Conservation (phyloP, 140 eudicot species). For the Erigeron philadelphicus region DNA sequence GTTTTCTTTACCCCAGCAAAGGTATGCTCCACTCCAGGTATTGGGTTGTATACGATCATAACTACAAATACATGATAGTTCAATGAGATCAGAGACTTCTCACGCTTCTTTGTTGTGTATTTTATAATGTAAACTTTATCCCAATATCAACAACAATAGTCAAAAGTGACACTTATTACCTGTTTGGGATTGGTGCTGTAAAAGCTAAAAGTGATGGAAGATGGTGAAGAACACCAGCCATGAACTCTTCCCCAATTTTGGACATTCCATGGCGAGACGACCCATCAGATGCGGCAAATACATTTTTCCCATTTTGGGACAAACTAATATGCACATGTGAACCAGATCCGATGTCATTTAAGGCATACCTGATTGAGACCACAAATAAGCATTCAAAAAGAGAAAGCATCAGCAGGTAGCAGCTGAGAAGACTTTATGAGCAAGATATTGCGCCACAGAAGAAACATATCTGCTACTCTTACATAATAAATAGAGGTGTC, state of each 20-base stretch:
- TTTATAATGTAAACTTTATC: not conserved
- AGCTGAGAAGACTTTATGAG: conserved; percentile 16
- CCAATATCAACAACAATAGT: not conserved
- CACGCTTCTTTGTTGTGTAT: not conserved
- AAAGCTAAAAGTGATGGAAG: conserved; percentile 94
- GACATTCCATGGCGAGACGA: conserved; percentile 68
- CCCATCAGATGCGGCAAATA: conserved; percentile 62
- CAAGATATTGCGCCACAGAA: not conserved
- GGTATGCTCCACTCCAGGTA: conserved; percentile 98
- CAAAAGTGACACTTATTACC: conserved; percentile 36
- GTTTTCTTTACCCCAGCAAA: conserved; percentile 95
- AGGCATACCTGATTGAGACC: conserved; percentile 45
- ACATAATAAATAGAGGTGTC: not conserved
- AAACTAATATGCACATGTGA: conserved; percentile 95
- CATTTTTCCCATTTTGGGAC: conserved; percentile 72
- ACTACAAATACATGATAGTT: conserved; percentile 34
- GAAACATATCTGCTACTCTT: not conserved
- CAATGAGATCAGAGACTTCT: not conserved
- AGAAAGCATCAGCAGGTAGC: not conserved
- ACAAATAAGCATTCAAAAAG: conserved; percentile 21
- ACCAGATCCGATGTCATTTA: conserved; percentile 89
- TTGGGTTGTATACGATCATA: conserved; percentile 94
- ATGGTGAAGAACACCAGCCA: conserved; percentile 92
- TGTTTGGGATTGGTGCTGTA: conserved; percentile 91
- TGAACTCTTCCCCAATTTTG: conserved; percentile 73